Evolutionary conservation across 2,329 filamentous ascomycete genomes (phyloP).

Genomic region (Cordyceps javanica): DNA sequence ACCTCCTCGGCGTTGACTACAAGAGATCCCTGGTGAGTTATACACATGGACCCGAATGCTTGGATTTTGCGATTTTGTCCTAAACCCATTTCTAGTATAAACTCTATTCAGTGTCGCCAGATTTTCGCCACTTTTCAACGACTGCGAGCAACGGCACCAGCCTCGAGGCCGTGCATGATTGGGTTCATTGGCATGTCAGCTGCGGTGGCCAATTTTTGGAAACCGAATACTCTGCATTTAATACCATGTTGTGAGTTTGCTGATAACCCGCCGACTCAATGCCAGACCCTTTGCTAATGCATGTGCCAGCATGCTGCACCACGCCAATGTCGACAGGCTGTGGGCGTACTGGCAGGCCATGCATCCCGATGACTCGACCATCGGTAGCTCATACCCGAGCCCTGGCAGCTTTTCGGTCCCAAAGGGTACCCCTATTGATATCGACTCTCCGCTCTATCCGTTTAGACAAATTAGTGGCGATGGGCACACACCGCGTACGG

Average conservation of each 20-base stretch:
- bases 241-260: constrained; percentile 36
- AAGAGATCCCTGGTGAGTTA: constrained; percentile 30
- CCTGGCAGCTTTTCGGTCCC: constrained; percentile 36
- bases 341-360: constrained; percentile 50
- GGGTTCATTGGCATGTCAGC: constrained; percentile 33
- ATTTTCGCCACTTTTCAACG: constrained; percentile 30
- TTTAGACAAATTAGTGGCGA: constrained; percentile 36
- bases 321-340: constrained; percentile 57
- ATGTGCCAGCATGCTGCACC: constrained; percentile 36
- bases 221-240: constrained; percentile 35
- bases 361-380: constrained; percentile 28
- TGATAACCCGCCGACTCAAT: too few relatives aligned
- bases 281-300: too few relatives aligned
- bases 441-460: constrained; percentile 41
- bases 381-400: constrained; percentile 29
- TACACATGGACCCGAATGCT: too few relatives aligned
- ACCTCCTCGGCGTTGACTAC: constrained; percentile 28
- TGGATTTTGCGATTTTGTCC: too few relatives aligned
- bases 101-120: constrained; percentile 30
- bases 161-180: constrained; percentile 38
- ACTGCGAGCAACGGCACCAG: constrained; percentile 31
- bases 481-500: constrained; percentile 37
- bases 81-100: constrained; percentile 39
- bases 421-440: constrained; percentile 31
- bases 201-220: constrained; percentile 36